Base-by-base conservation (phyloP, 768 basidiomycete species). In the Leccinum barrowsii region DNA sequence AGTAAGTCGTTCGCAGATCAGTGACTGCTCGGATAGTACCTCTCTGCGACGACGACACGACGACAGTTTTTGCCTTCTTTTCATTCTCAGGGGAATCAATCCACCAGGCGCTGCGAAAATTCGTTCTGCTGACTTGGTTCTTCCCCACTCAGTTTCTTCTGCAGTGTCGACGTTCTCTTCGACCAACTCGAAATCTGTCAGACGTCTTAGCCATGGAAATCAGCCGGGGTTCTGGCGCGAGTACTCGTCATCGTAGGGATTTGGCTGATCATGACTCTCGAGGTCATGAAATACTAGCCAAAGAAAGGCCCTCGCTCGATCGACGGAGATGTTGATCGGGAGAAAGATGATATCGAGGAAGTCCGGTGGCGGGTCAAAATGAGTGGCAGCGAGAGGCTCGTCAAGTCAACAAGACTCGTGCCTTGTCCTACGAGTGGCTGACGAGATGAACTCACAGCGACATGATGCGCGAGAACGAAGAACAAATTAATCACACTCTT, bases 401-500 rank as follows among this genome's bases (percentile, higher is more conserved):
- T 53, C 30, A 40, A 52, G 50, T 62, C 50, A 59, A 55, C 40
- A 56, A 61, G 48, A 32, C 24, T 26, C 26, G 58, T 37, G 57
- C 59, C 52, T 37, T 58, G 59, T 54, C 50, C 46, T 50, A n/a
- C 3, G 4, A 60, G 12, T 28, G 26, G n/a, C 7, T 21, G 19
- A 46, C 24, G 12, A 34, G 34, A 51, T 7, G n/a, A 32, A 79
- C 83, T 69, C 74, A 93, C 90, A 30, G 84, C 81, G 50, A 88
- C 85, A 65, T 92, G 88, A 65, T 85, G 88, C 28, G 89, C 82
- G 49, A 95, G 79, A 47, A 92, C 84, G 67, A 95, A 94, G 48
- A 95, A 82, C 49, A 93, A 77, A 70, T 94, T 93, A 56, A 92
- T 88, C n/a, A 94, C 81, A 61, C 87, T 92, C 11, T 92, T 94